Conservation (phyloP, 768 basidiomycete species). For the Boletus edulis region DNA sequence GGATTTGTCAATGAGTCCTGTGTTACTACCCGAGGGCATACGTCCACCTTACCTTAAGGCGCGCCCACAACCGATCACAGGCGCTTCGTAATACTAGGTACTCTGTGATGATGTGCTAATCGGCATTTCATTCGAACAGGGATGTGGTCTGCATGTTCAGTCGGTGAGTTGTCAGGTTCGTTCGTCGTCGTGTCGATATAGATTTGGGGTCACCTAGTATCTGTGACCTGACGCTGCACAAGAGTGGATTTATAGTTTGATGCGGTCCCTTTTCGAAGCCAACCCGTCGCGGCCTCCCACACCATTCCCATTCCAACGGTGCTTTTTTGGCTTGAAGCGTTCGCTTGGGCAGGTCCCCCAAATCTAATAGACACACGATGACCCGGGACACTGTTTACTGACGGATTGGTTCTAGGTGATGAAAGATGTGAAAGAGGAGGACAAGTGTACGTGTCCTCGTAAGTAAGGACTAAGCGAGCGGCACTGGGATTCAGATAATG, state of each 20-base stretch:
- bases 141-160: slow-evolving; percentile 68
- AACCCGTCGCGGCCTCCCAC: slow-evolving; percentile 30
- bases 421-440: slow-evolving; percentile 47
- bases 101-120: slow-evolving; percentile 5
- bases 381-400: slow-evolving; percentile 28
- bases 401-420: slow-evolving; percentile 40
- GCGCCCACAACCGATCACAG: slow-evolving; percentile 1
- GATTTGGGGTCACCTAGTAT: slow-evolving; percentile 18
- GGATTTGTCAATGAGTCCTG: slow-evolving; percentile 6
- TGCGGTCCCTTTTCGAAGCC: slow-evolving; percentile 36
- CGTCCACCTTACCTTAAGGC: slow-evolving; percentile 16
- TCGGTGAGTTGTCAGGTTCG: slow-evolving; percentile 41
- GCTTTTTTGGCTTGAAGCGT: slow-evolving; percentile 6
- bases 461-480: slow-evolving; percentile 13
- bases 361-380: slow-evolving; percentile 24
- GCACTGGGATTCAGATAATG: slow-evolving; percentile 2
- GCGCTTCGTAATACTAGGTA: background rate
- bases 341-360: slow-evolving; percentile 23
- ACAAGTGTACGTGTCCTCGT: slow-evolving; percentile 42
- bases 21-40: slow-evolving; percentile 9
- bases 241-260: slow-evolving; percentile 29
- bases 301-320: slow-evolving; percentile 15
- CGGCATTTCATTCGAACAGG: slow-evolving; percentile 39
- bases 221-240: slow-evolving; percentile 2
- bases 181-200: slow-evolving; percentile 10